A percentile compares a stretch with the other conserved stretches of the same genome.
Conservation (phyloP, 768 basidiomycete genomes). For the Scleroderma citrinum region DNA sequence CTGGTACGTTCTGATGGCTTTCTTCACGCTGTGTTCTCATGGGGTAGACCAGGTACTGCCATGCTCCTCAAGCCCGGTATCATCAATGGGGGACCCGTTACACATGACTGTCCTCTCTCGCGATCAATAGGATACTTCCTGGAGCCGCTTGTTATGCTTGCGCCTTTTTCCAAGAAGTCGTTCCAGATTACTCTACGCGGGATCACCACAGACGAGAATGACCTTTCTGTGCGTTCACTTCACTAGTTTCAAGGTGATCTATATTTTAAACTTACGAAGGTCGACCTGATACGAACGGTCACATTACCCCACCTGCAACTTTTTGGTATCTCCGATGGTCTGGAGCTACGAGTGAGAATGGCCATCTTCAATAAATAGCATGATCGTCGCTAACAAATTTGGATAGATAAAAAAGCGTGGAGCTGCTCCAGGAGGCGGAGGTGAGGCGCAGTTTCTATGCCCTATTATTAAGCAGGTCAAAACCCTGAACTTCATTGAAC, state of each 20-base stretch:
- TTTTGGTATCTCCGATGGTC: slow-evolving; percentile 84
- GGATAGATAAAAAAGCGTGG: slow-evolving; percentile 93
- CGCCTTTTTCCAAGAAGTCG: slow-evolving; percentile 87
- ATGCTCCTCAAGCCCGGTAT: slow-evolving; percentile 90
- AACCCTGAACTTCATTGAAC: slow-evolving; percentile 86
- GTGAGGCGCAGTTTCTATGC: slow-evolving; percentile 90
- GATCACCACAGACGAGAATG: slow-evolving; percentile 88
- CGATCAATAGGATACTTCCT: slow-evolving; percentile 92
- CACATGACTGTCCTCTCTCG: slow-evolving; percentile 85
- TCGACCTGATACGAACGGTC: slow-evolving; percentile 83
- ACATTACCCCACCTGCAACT: slow-evolving; percentile 86
- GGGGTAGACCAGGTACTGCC: slow-evolving; percentile 64
- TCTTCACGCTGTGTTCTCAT: slow-evolving; percentile 1
- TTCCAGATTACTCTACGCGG: slow-evolving; percentile 78
- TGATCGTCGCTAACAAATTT: background rate
- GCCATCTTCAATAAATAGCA: background rate
- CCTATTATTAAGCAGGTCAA: slow-evolving; percentile 89
- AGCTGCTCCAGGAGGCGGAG: slow-evolving; percentile 84
- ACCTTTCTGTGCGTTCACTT: slow-evolving; percentile 67
- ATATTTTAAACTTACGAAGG: slow-evolving; percentile 39
- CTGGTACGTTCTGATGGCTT: slow-evolving; percentile 48
- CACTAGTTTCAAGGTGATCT: slow-evolving; percentile 8
- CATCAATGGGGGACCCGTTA: slow-evolving; percentile 73
- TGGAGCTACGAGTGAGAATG: slow-evolving; percentile 72
- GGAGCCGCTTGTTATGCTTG: slow-evolving; percentile 84